Percentiles rank a stretch among this genome's conserved stretches.
Conservation (phyloP, 768 basidiomycete genomes). For the Postia placenta region DNA sequence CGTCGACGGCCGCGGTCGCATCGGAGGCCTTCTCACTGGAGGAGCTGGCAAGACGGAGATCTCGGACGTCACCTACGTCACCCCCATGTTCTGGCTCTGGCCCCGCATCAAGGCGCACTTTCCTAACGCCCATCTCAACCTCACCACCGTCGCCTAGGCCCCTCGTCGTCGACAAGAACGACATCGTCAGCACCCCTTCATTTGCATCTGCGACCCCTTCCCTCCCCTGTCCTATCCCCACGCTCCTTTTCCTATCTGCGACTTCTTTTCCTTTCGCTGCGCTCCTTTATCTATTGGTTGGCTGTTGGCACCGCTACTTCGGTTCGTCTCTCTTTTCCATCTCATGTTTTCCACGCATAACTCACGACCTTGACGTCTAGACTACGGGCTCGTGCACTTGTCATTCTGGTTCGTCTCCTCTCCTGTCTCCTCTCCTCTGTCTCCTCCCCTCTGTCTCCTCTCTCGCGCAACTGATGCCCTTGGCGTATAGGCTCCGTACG, state of each 20-base stretch:
- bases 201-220: neutral
- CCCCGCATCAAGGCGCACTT: slow-evolving; percentile 7
- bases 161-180: neutral
- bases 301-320: neutral
- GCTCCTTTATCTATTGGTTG: neutral
- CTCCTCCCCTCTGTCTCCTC: neutral
- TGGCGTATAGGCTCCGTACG: too few species aligned
- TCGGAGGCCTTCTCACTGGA: slow-evolving; percentile 22
- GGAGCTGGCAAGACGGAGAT: slow-evolving; percentile 12
- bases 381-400: neutral
- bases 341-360: neutral
- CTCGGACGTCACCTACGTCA: slow-evolving; percentile 19
- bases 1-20: slow-evolving; percentile 18
- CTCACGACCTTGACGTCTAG: neutral
- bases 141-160: neutral
- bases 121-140: slow-evolving; percentile 2
- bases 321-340: slow-evolving; percentile 1
- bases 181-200: neutral
- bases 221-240: neutral
- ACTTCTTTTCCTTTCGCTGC: neutral
- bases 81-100: slow-evolving; percentile 17
- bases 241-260: neutral
- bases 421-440: neutral
- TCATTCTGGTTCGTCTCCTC: neutral
- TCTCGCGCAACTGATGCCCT: too few species aligned